Percentiles rank a stretch among this genome's conserved stretches.
These are phyloP conservation scores for Akanthomyces dipterigenus DNA, from an alignment of 2,329 filamentous ascomycete species.

Conservation along the genomic window DNA sequence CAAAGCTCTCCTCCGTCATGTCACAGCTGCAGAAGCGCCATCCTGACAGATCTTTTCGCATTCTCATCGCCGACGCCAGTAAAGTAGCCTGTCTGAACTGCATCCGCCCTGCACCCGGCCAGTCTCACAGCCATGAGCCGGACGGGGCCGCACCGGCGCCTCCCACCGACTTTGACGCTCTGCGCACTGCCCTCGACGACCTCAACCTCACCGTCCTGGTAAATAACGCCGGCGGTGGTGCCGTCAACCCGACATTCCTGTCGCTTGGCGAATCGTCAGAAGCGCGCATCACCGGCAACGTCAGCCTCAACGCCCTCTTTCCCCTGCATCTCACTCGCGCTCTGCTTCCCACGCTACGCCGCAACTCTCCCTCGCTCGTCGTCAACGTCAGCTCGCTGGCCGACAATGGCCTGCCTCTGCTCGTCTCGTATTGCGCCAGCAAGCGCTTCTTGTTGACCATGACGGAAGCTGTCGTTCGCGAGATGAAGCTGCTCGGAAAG, in stretches of 20 bases:
- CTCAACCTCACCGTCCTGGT: conserved; percentile 18
- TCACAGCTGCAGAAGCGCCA: conserved; percentile 17
- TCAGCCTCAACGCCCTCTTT: conserved; percentile 44
- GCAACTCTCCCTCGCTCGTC: conserved; percentile 37
- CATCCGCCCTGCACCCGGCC: not conserved
- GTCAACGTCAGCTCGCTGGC: conserved; percentile 44
- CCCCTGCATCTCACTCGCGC: conserved; percentile 39
- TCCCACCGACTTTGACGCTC: conserved; percentile 4
- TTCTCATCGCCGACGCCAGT: conserved; percentile 24
- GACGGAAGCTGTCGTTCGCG: conserved; percentile 32
- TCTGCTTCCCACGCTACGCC: conserved; percentile 34
- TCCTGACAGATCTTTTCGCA: conserved; percentile 21
- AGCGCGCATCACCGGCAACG: conserved; percentile 30
- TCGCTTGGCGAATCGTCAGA: conserved; percentile 29
- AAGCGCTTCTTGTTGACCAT: conserved; percentile 40
- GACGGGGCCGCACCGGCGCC: not conserved
- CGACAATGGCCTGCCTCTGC: conserved; percentile 38
- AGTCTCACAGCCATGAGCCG: not conserved
- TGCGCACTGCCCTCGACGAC: conserved; percentile 8
- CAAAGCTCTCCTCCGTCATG: conserved; percentile 23
- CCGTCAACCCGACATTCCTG: conserved; percentile 24
- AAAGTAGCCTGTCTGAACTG: conserved; percentile 10
- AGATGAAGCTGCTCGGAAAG: conserved; percentile 27
- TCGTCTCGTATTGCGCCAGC: conserved; percentile 36
- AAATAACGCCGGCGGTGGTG: conserved; percentile 25